phyloP scores from a whole-genome alignment of 495 filamentous ascomycete genomes.

The Cercophora newfieldiana region DNA sequence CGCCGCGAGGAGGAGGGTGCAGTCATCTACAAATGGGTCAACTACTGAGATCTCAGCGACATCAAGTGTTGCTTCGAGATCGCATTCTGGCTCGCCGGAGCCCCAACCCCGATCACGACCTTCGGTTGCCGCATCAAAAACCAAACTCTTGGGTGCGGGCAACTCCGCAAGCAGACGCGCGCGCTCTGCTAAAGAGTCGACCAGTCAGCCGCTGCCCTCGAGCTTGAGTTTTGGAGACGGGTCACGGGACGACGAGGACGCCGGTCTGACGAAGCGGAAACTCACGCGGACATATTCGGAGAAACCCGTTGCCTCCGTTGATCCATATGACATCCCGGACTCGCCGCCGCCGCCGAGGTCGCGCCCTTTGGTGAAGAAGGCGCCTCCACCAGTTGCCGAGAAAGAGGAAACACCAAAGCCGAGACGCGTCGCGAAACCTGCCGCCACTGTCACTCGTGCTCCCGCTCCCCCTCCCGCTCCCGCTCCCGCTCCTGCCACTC shows the following conservation, averaged over 20 bases:
- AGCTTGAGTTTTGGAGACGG: conserved; percentile 1
- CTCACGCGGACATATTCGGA: conserved; percentile 29
- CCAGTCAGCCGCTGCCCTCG: conserved; percentile 32
- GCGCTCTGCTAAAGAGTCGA: conserved; percentile 16
- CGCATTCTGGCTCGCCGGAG: conserved; percentile 24
- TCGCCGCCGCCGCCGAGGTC: conserved; percentile 28
- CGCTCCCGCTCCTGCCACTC: too few relatives aligned
- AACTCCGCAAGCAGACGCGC: conserved; percentile 7
- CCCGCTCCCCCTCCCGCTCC: too few relatives aligned
- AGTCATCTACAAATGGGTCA: conserved; percentile 25
- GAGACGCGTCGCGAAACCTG: conserved; percentile 8
- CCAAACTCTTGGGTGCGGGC: conserved; percentile 13
- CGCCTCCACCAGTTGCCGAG: neutral
- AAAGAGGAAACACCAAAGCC: conserved; percentile 20
- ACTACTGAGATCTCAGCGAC: conserved; percentile 15
- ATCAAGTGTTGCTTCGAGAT: conserved; percentile 14
- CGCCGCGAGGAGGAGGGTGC: conserved; percentile 30
- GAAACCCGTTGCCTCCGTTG: conserved; percentile 18
- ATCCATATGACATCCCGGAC: conserved; percentile 32
- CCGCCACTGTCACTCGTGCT: neutral
- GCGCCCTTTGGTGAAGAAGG: conserved; percentile 14
- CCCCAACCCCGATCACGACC: conserved; percentile 19
- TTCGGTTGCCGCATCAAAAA: conserved; percentile 1
- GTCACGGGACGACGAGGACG: conserved; percentile 19
- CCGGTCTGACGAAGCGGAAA: conserved; percentile 30